Evolutionary conservation across 164 flowering plant genomes (phyloP).

Genomic region (Chloranthus sessilifolius): DNA sequence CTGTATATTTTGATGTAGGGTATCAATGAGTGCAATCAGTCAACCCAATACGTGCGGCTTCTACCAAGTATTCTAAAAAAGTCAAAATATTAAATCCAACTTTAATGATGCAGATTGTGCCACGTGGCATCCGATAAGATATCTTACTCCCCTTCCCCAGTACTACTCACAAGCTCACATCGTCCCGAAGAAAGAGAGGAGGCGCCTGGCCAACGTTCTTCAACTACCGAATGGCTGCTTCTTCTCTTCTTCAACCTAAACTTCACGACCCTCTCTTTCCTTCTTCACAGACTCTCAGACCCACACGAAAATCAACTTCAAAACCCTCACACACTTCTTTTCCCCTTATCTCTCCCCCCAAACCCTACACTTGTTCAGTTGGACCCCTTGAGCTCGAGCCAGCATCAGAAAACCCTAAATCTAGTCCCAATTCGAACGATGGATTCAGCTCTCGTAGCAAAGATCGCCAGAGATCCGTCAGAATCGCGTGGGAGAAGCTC

Average conservation of each 20-base stretch:
- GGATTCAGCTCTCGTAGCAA: slow-evolving; percentile 10
- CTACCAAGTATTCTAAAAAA: too few species aligned
- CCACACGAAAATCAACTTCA: background rate
- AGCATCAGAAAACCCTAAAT: slow-evolving; percentile 6
- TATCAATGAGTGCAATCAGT: too few species aligned
- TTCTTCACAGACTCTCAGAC: background rate
- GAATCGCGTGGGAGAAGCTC: slow-evolving; percentile 91
- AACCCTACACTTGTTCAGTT: slow-evolving; percentile 10
- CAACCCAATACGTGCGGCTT: too few species aligned
- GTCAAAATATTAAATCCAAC: too few species aligned
- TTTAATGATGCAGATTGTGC: too few species aligned
- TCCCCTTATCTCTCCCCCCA: slow-evolving; percentile 6
- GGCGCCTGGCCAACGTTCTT: too few species aligned
- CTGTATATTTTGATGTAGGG: too few species aligned
- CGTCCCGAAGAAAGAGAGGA: too few species aligned
- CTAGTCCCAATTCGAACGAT: background rate
- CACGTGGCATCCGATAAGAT: too few species aligned
- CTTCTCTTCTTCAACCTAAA: slow-evolving; percentile 9
- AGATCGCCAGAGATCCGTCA: slow-evolving; percentile 61
- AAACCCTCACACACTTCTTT: slow-evolving; percentile 3
- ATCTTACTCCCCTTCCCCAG: too few species aligned
- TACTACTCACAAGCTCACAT: too few species aligned
- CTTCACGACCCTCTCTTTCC: slow-evolving; percentile 4
- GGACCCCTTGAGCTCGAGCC: slow-evolving; percentile 9
- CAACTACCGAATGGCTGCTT: too few species aligned